Percentiles rank a stretch among this genome's conserved stretches.
These are phyloP conservation scores for Fomitiporia mediterranea DNA, from an alignment of 1,284 basidiomycete species.

Conservation along the genomic window DNA sequence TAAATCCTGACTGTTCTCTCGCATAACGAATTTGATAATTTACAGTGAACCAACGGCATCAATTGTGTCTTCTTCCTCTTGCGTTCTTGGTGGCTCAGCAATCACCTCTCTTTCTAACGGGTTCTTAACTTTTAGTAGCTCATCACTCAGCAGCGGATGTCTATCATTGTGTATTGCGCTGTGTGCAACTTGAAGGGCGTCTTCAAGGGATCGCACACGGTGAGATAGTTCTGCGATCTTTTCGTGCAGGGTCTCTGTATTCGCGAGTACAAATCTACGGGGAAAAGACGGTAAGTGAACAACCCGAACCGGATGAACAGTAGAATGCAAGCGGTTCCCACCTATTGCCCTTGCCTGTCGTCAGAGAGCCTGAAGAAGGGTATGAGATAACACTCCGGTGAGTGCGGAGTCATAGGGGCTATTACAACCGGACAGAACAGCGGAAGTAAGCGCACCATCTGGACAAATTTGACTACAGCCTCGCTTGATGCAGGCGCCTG, in stretches of 20 bases:
- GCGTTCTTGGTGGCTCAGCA: constrained; percentile 39
- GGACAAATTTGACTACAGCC: constrained; percentile 22
- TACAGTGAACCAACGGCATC: constrained; percentile 63
- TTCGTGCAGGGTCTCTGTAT: constrained; percentile 62
- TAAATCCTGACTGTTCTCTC: not conserved
- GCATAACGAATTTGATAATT: constrained; percentile 26
- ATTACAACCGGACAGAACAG: constrained; percentile 14
- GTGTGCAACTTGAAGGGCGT: constrained; percentile 53
- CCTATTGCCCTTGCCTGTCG: constrained; percentile 70
- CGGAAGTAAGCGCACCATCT: constrained; percentile 33
- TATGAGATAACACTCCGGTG: constrained; percentile 20
- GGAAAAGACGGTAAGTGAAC: not conserved
- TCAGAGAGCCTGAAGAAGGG: constrained; percentile 48
- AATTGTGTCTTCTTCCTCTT: constrained; percentile 43
- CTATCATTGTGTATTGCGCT: constrained; percentile 38
- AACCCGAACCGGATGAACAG: constrained; percentile 1
- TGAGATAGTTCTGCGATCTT: constrained; percentile 56
- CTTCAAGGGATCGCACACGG: constrained; percentile 59
- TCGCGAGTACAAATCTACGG: constrained; percentile 59
- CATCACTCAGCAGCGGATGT: constrained; percentile 55
- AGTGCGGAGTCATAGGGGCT: constrained; percentile 19
- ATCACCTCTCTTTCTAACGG: constrained; percentile 53
- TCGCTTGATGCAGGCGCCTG: constrained; percentile 22
- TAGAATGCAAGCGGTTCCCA: constrained; percentile 26
- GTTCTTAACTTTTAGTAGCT: constrained; percentile 57